Base-by-base conservation (phyloP, 495 filamentous ascomycete species). In the Trypethelium eluteriae region DNA sequence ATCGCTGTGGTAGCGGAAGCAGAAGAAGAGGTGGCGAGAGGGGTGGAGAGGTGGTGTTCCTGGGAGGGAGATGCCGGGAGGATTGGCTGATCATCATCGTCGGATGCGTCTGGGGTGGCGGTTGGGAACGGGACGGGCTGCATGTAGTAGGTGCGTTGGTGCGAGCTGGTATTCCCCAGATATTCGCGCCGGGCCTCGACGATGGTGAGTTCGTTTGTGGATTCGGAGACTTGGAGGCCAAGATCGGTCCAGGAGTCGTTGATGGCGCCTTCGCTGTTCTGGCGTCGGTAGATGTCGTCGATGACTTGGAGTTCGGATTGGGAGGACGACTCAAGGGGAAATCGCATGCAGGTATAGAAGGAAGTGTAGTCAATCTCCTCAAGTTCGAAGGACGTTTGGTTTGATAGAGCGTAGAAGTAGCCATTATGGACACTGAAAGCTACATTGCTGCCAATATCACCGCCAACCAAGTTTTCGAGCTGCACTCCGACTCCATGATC, bases 171-270 rank as follows among this genome's bases (percentile, higher is more conserved):
- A 3, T 83, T 83, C 34, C 76, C 67, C 18, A 80, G 80, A 86
- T 87, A 92, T 74, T 93, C 89, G 39, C 85, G 85, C 7, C 90
- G 82, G 56, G 84, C 82, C 75, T 93, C 90, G 7, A 89, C 72
- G 56, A 91, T 88, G 56, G 82, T 79, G 16, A 89, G 76, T 59
- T 81, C 72, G 0, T 83, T 82, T 1, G 83, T 86, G 10, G 72
- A 69, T 68, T 93, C 88, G 65, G 92, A 86, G 57, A 77, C 79
- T 34, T 86, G 81, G 1, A 92, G 76, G 2, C 81, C 83, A 4
- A 93, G 77, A 65, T 86, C 84, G 0, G 84, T 87, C 88, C 89
- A 93, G 18, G 86, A 81, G 71, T 93, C 88, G 69, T 92, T 87
- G 65, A 93, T 86, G 2, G 89, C 87, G 0, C 90, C 90, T 71